Conservation (phyloP, 2,329 filamentous ascomycete genomes). For the Ceratocystis alfenasii region DNA sequence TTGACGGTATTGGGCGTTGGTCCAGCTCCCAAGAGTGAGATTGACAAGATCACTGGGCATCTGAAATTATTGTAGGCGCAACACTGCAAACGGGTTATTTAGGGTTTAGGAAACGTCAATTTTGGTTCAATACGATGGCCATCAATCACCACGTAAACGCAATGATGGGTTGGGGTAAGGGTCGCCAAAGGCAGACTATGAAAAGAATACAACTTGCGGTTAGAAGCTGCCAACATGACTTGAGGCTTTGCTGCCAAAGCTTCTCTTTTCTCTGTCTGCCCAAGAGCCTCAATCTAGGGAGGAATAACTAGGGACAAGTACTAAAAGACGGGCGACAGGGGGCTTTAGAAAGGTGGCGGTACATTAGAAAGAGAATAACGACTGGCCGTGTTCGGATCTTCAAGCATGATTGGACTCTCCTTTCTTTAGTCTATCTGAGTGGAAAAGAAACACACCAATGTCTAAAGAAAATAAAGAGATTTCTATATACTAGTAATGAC, state of each 20-base stretch:
- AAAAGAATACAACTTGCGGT: background rate
- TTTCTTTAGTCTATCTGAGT: background rate
- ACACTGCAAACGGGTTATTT: background rate
- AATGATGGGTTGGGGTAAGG: background rate
- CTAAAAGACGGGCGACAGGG: background rate
- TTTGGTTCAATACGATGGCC: background rate
- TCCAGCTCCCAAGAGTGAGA: conserved; percentile 69
- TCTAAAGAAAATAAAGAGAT: background rate
- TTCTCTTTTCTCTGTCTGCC: background rate
- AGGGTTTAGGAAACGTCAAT: background rate
- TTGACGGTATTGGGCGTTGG: conserved; percentile 80
- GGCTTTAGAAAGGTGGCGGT: background rate
- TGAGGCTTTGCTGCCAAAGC: conserved; percentile 4
- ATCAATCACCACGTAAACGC: background rate
- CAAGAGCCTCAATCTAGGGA: conserved; percentile 4
- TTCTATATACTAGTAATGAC: background rate
- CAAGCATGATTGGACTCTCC: background rate
- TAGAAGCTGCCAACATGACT: background rate
- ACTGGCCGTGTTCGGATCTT: background rate
- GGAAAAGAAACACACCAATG: background rate
- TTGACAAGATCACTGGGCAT: conserved; percentile 74
- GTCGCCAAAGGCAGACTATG: background rate
- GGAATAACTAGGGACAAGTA: background rate
- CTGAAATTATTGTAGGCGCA: conserved; percentile 62
- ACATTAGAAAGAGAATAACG: background rate